phyloP scores from a whole-genome alignment of 2,329 filamentous ascomycete species.

The Colletotrichum tanaceti region DNA sequence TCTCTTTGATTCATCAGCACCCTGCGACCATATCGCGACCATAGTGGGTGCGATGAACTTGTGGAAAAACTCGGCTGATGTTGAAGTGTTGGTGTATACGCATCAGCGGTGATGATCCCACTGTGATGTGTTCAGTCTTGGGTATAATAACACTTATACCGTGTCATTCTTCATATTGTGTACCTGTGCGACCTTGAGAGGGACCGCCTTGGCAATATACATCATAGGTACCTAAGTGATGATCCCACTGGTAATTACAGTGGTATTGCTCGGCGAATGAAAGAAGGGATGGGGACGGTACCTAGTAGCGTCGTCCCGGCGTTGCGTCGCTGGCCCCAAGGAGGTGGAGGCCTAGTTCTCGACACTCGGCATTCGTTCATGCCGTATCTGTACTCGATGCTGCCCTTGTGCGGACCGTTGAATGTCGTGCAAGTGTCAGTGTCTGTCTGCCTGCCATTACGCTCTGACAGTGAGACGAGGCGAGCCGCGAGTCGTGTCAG shows the following conservation, averaged over 20 bases:
- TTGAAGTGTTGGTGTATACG: constrained; percentile 20
- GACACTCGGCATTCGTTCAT: background rate
- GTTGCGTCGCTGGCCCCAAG: background rate
- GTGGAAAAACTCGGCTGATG: constrained; percentile 25
- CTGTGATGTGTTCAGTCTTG: no score
- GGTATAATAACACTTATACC: no score
- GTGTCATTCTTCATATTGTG: no score
- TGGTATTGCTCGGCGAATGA: background rate
- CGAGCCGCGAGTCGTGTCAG: constrained; percentile 16
- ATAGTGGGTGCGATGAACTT: constrained; percentile 23
- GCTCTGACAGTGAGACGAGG: constrained; percentile 15
- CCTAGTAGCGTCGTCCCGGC: background rate
- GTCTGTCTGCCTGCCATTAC: background rate
- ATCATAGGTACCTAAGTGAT: no score
- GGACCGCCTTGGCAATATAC: no score
- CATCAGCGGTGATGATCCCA: constrained; percentile 28
- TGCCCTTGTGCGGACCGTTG: background rate
- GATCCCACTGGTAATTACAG: no score
- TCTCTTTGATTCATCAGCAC: background rate
- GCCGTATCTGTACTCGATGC: background rate
- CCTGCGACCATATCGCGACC: background rate
- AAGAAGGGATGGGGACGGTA: background rate
- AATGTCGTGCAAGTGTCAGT: background rate
- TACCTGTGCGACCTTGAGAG: no score
- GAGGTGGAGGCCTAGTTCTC: background rate